Evolutionary conservation across 2,329 filamentous ascomycete species (phyloP), one percentile per base, ranked within the genome.

Genomic region (Hypoxylon sp.): DNA sequence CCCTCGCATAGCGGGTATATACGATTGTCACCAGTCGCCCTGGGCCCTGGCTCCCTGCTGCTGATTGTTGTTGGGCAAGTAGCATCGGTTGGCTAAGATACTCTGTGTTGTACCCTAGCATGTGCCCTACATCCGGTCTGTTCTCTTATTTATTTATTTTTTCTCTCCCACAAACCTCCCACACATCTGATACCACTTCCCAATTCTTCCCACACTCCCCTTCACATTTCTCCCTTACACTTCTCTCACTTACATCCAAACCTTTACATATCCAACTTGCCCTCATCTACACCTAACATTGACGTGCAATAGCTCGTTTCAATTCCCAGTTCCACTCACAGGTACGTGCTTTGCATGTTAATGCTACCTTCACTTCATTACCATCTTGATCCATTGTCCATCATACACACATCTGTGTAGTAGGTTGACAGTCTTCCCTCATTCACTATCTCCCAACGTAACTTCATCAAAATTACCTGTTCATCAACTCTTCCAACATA

Each of bases 241-340:
- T 54, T 42, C 51, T 24, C 35, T 54, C 19, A 39, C n/a, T 3
- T n/a, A 13, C 11, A 42, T n/a, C 29, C 39, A 47, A 47, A 47
- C 17, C 24, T 55, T 55, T 14, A 24, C n/a, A 4, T 14, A 14
- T 5, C 53, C 6, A 19, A 55, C n/a, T 10, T 46, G 29, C 19
- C 37, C 24, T 44, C 29, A 24, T 55, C 24, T 31, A 17, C 31
- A n/a, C 8, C 8, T n/a, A 48, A 47, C 24, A 39, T 22, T 57
- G 33, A 31, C 37, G 53, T 52, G 37, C 59, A 54, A 42, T 31
- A 39, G 44, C 53, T 48, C 17, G 33, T 42, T 61, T 13, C 46
- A 51, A 19, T n/a, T n/a, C 31, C 39, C 37, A 14, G 39, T 29
- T 31, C 22, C 3, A 35, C 37, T 4, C 11, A 3, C 17, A 35